These are phyloP conservation scores for Phytophthora chlamydospora DNA, from an alignment of 352 stramenopile genomes.

Conservation along the genomic window DNA sequence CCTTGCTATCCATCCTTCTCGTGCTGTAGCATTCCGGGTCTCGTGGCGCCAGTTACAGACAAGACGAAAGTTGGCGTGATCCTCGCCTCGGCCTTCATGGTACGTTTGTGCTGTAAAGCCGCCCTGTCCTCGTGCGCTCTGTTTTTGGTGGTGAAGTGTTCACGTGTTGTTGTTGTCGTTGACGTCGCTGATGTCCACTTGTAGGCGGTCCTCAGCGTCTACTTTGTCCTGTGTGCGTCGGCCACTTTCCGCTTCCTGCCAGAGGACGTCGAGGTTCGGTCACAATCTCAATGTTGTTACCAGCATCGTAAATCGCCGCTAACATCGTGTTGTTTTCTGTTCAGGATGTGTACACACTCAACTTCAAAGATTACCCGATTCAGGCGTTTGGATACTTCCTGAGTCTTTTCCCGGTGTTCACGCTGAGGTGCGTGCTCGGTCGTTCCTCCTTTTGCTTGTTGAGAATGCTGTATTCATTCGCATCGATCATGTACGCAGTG, in stretches of 20 bases:
- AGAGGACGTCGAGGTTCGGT: conserved; percentile 75
- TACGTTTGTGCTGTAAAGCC: conserved; percentile 30
- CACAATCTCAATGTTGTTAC: conserved; percentile 18
- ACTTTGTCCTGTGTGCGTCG: conserved; percentile 78
- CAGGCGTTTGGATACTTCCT: conserved; percentile 87
- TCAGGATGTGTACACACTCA: conserved; percentile 91
- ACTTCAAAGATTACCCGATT: conserved; percentile 85
- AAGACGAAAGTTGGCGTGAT: conserved; percentile 77
- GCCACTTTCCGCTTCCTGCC: conserved; percentile 83
- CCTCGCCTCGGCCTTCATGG: conserved; percentile 70
- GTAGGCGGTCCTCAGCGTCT: conserved; percentile 80
- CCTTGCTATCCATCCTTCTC: background rate
- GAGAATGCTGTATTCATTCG: conserved; percentile 21
- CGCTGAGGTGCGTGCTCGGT: conserved; percentile 59
- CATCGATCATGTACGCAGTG: conserved; percentile 39
- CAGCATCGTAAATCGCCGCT: conserved; percentile 4
- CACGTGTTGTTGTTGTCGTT: conserved; percentile 6
- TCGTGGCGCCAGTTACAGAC: conserved; percentile 84
- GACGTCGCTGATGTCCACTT: background rate
- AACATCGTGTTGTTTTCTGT: conserved; percentile 19
- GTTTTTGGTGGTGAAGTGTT: conserved; percentile 9
- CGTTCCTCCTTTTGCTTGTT: background rate
- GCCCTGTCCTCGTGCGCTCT: conserved; percentile 8
- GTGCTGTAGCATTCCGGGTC: conserved; percentile 66
- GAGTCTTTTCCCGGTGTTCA: conserved; percentile 88